Evolutionary conservation across 129 eudicot genomes (phyloP).

Genomic region (Calendula officinalis): DNA sequence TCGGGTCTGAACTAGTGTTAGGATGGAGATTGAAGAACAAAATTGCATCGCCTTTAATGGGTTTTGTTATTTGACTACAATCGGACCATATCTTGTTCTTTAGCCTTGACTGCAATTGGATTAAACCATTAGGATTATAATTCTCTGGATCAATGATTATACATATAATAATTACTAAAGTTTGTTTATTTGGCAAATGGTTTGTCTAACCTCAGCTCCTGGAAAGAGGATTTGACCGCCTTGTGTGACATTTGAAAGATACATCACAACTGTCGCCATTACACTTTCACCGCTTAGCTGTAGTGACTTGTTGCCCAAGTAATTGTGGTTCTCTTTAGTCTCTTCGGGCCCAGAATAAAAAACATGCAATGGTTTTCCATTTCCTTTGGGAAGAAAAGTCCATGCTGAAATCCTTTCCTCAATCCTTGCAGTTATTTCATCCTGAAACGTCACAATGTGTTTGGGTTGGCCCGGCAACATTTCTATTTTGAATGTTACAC

Average conservation of each 20-base stretch:
- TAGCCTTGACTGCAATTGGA: constrained; percentile 25
- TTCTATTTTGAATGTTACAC: background rate
- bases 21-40: constrained; percentile 74
- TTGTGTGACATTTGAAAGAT: constrained; percentile 71
- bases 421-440: constrained; percentile 52
- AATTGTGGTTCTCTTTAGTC: constrained; percentile 39
- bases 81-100: constrained; percentile 54
- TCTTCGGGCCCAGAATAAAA: constrained; percentile 53
- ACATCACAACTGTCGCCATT: constrained; percentile 74
- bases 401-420: constrained; percentile 88
- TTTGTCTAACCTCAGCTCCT: constrained; percentile 50
- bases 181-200: background rate
- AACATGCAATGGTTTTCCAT: constrained; percentile 53
- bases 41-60: constrained; percentile 72
- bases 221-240: constrained; percentile 94
- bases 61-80: constrained; percentile 48
- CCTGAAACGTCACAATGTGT: constrained; percentile 31
- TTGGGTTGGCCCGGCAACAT: constrained; percentile 3
- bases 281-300: constrained; percentile 38
- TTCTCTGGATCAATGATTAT: background rate
- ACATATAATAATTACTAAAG: background rate
- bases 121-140: background rate
- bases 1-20: constrained; percentile 57
- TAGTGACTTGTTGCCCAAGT: constrained; percentile 37
- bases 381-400: constrained; percentile 81